A percentile compares a stretch with the other conserved stretches of the same genome.
phyloP scores from a whole-genome alignment of 2,329 filamentous ascomycete genomes.

The Achaetomium macrosporum region DNA sequence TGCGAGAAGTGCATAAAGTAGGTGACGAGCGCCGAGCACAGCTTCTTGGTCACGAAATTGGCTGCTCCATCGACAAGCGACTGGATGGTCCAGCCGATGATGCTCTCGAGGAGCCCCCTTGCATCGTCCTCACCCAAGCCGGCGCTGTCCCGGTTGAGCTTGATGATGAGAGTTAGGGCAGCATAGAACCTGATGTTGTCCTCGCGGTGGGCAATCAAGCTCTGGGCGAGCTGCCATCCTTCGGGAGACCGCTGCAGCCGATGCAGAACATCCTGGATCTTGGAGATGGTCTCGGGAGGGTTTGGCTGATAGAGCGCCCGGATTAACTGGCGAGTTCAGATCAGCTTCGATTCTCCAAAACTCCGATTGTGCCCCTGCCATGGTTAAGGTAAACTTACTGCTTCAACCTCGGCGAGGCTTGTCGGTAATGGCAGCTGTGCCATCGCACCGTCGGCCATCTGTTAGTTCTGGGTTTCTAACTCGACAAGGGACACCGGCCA shows the following conservation, averaged over 20 bases:
- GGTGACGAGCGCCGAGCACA: conserved; percentile 70
- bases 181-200: conserved; percentile 86
- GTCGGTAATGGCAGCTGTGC: conserved; percentile 30
- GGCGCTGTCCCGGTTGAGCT: conserved; percentile 75
- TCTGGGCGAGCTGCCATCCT: conserved; percentile 81
- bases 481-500: background rate
- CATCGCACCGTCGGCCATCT: conserved; percentile 19
- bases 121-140: conserved; percentile 53
- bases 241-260: conserved; percentile 69
- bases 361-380: background rate
- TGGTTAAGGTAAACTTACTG: conserved; percentile 24
- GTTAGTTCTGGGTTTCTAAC: background rate
- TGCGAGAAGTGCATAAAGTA: conserved; percentile 67
- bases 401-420: conserved; percentile 32
- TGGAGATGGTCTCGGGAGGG: conserved; percentile 41
- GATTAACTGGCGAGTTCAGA: conserved; percentile 38
- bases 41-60: conserved; percentile 62
- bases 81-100: conserved; percentile 57
- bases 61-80: conserved; percentile 48
- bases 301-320: conserved; percentile 50
- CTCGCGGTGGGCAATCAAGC: conserved; percentile 61
- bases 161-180: conserved; percentile 86
- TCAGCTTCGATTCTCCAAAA: background rate
- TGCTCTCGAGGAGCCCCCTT: conserved; percentile 51
- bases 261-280: conserved; percentile 68